Conservation (phyloP, 2,329 filamentous ascomycete genomes). For the Ophiobolus disseminans region DNA sequence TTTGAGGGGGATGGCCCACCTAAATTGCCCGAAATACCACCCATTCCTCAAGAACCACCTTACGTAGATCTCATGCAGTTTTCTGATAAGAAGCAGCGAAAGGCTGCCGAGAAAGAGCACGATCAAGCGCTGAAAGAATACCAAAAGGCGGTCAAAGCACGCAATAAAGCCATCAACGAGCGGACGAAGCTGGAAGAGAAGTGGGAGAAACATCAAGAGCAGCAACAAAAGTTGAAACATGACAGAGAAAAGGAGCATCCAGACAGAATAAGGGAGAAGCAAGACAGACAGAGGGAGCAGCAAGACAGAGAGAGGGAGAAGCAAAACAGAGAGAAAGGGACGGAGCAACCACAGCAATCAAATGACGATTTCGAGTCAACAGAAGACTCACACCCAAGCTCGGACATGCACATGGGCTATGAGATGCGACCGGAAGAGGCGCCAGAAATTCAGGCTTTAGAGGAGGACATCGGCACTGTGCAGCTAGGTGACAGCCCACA, state of each 20-base stretch:
- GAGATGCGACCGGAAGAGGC: constrained; percentile 11
- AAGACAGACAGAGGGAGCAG: too few species aligned
- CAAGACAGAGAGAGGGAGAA: too few species aligned
- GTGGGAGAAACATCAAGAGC: constrained; percentile 45
- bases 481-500: constrained; percentile 19
- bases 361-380: too few species aligned
- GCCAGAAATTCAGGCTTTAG: constrained; percentile 8
- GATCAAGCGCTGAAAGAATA: constrained; percentile 69
- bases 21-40: constrained; percentile 56
- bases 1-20: constrained; percentile 11
- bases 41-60: constrained; percentile 61
- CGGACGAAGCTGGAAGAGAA: constrained; percentile 65
- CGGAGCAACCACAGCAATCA: too few species aligned
- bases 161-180: constrained; percentile 69
- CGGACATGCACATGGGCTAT: constrained; percentile 3
- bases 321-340: too few species aligned
- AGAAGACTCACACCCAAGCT: constrained; percentile 31
- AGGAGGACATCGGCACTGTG: constrained; percentile 33
- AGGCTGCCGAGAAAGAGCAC: constrained; percentile 73
- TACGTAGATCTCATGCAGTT: constrained; percentile 65
- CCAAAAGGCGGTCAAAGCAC: constrained; percentile 70
- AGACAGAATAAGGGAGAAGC: too few species aligned
- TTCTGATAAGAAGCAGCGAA: constrained; percentile 69
- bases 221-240: constrained; percentile 36
- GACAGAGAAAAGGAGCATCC: constrained; percentile 30